These are phyloP conservation scores for Pezicula carpinea DNA, from an alignment of 2,329 filamentous ascomycete genomes.

Conservation along the genomic window DNA sequence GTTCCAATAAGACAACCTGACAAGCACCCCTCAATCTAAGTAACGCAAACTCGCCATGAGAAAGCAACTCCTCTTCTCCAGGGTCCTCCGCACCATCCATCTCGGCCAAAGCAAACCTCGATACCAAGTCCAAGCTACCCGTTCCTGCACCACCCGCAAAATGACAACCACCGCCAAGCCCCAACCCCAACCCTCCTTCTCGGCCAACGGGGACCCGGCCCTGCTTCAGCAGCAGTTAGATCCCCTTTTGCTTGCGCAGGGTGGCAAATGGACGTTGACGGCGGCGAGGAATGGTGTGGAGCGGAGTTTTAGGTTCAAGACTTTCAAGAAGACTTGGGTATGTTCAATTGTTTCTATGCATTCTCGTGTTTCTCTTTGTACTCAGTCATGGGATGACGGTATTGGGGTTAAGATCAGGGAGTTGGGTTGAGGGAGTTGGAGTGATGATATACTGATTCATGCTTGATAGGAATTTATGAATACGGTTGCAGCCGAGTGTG, in stretches of 20 bases:
- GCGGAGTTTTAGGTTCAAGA: conserved; percentile 59
- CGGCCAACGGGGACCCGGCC: conserved; percentile 2
- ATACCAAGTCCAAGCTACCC: not conserved
- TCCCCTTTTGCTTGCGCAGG: conserved; percentile 12
- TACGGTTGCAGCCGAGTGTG: conserved; percentile 63
- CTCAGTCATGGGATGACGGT: not conserved
- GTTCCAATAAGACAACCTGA: no score
- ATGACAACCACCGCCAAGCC: not conserved
- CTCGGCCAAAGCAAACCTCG: no score
- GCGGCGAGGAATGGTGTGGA: conserved; percentile 50
- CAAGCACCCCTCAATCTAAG: no score
- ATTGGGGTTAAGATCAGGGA: not conserved
- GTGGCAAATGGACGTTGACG: conserved; percentile 45
- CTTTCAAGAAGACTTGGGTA: conserved; percentile 62
- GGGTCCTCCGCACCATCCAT: no score
- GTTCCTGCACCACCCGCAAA: not conserved
- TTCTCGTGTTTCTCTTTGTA: not conserved
- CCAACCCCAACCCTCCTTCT: not conserved
- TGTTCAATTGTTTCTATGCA: conserved; percentile 21
- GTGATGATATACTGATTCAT: not conserved
- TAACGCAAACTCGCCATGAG: not conserved
- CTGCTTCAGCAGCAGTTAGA: conserved; percentile 8
- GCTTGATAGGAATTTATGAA: conserved; percentile 67
- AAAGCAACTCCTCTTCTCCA: not conserved
- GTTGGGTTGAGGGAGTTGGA: conserved; percentile 13